Evolutionary conservation across 1,284 basidiomycete species (phyloP).

Genomic region (Termitomyces sp.): DNA sequence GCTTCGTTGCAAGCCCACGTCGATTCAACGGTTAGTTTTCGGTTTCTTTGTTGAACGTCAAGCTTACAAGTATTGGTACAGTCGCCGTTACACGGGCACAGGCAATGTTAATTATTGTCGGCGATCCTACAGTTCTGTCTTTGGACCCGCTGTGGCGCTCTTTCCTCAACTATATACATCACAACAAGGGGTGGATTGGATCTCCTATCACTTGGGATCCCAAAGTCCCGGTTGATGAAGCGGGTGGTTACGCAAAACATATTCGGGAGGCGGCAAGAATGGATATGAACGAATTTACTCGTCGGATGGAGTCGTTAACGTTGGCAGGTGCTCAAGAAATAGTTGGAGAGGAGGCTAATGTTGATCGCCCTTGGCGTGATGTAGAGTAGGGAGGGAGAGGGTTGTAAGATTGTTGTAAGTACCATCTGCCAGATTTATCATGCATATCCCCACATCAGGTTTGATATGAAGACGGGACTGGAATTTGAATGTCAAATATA

Average conservation of each 20-base stretch:
- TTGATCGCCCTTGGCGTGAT: slow-evolving; percentile 32
- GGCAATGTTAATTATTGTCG: slow-evolving; percentile 52
- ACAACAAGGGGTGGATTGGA: slow-evolving; percentile 44
- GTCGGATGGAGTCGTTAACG: slow-evolving; percentile 34
- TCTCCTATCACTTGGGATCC: slow-evolving; percentile 47
- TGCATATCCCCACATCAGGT: too few relatives aligned
- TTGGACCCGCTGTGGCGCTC: slow-evolving; percentile 48
- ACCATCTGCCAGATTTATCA: too few relatives aligned
- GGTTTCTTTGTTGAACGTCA: not conserved
- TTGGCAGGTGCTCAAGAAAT: slow-evolving; percentile 13
- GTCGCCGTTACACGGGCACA: slow-evolving; percentile 44
- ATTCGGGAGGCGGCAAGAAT: slow-evolving; percentile 29
- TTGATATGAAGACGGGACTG: too few relatives aligned
- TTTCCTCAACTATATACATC: slow-evolving; percentile 47
- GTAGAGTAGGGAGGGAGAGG: slow-evolving; percentile 10
- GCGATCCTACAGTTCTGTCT: slow-evolving; percentile 47
- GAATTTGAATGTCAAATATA: too few relatives aligned
- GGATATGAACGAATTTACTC: slow-evolving; percentile 49
- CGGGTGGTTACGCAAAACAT: slow-evolving; percentile 32
- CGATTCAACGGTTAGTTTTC: slow-evolving; percentile 54
- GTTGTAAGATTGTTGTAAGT: too few relatives aligned
- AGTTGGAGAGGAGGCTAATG: slow-evolving; percentile 23
- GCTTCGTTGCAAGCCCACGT: slow-evolving; percentile 58
- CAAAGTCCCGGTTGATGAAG: slow-evolving; percentile 29
- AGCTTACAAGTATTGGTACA: slow-evolving; percentile 5